These are phyloP conservation scores for Dentipellis sp. DNA, from an alignment of 768 basidiomycete genomes.

Conservation along the genomic window DNA sequence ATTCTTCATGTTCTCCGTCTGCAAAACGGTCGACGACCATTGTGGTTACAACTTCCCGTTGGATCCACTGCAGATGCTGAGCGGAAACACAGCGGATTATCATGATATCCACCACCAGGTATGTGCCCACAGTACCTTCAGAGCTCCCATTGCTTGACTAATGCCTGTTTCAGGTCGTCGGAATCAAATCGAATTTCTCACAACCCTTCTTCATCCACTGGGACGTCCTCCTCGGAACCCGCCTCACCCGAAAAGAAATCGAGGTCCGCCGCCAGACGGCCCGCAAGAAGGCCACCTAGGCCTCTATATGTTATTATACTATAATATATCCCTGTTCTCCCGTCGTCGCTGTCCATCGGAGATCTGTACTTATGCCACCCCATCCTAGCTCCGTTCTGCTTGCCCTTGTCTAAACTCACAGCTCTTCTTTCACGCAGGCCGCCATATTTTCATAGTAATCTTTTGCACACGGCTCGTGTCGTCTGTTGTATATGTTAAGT, in stretches of 20 bases:
- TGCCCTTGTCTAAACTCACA: no score
- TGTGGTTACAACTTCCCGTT: conserved; percentile 86
- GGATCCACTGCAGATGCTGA: conserved; percentile 84
- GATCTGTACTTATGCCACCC: no score
- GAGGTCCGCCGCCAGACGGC: conserved; percentile 29
- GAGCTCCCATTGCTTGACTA: neutral
- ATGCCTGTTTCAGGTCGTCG: conserved; percentile 40
- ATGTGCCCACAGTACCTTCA: conserved; percentile 11
- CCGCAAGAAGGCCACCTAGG: conserved; percentile 1
- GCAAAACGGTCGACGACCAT: conserved; percentile 95
- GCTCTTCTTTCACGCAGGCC: no score
- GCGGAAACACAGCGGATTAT: conserved; percentile 88
- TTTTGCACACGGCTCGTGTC: no score
- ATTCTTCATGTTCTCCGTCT: conserved; percentile 73
- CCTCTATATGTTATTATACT: neutral
- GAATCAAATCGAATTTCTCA: conserved; percentile 92
- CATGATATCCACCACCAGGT: conserved; percentile 98
- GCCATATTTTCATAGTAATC: no score
- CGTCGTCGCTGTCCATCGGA: neutral
- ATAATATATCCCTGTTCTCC: neutral
- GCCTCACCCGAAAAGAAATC: conserved; percentile 67
- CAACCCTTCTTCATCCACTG: conserved; percentile 97
- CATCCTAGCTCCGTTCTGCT: no score
- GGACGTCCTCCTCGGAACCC: conserved; percentile 79
- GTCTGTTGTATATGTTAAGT: no score